A percentile compares a stretch with the other conserved stretches of the same genome.
phyloP scores from a whole-genome alignment of 2,329 filamentous ascomycete genomes.

The Scleromitrula shiraiana region DNA sequence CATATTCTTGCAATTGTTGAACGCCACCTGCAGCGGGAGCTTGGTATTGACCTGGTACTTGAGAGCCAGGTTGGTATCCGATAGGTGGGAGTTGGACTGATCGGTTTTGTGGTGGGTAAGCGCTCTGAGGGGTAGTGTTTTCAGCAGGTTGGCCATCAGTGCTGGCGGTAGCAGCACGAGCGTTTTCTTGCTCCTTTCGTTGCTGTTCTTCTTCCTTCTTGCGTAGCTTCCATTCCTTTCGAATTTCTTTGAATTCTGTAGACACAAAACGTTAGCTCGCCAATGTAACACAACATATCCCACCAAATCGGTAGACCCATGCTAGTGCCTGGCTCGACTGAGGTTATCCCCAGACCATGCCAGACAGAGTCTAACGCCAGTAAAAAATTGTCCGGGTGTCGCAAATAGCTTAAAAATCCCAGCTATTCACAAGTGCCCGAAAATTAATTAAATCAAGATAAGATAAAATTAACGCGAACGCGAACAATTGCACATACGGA shows the following conservation, averaged over 20 bases:
- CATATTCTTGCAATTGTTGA: conserved; percentile 50
- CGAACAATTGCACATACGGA: too few species aligned
- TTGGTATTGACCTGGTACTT: conserved; percentile 33
- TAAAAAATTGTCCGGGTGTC: conserved; percentile 25
- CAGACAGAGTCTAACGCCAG: conserved; percentile 41
- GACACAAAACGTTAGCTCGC: conserved; percentile 21
- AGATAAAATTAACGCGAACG: too few species aligned
- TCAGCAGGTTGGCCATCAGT: conserved; percentile 48
- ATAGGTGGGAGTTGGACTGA: conserved; percentile 64
- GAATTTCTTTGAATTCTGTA: conserved; percentile 91
- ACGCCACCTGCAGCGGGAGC: conserved; percentile 43
- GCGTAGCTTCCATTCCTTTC: conserved; percentile 97
- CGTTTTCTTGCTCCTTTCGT: conserved; percentile 85
- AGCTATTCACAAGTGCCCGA: conserved; percentile 16
- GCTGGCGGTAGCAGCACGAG: conserved; percentile 52
- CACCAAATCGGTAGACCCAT: conserved; percentile 31
- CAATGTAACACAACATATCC: conserved; percentile 25
- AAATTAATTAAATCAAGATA: too few species aligned
- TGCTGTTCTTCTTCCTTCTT: conserved; percentile 97
- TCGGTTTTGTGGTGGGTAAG: conserved; percentile 41
- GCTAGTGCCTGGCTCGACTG: conserved; percentile 34
- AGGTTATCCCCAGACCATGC: conserved; percentile 38
- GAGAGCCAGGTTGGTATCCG: conserved; percentile 56
- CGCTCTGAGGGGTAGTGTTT: conserved; percentile 39
- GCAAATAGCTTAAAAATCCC: conserved; percentile 11